These are phyloP conservation scores for Cymbopogon flexuosus DNA, from an alignment of 202 grass and related monocot genomes.

Conservation along the genomic window DNA sequence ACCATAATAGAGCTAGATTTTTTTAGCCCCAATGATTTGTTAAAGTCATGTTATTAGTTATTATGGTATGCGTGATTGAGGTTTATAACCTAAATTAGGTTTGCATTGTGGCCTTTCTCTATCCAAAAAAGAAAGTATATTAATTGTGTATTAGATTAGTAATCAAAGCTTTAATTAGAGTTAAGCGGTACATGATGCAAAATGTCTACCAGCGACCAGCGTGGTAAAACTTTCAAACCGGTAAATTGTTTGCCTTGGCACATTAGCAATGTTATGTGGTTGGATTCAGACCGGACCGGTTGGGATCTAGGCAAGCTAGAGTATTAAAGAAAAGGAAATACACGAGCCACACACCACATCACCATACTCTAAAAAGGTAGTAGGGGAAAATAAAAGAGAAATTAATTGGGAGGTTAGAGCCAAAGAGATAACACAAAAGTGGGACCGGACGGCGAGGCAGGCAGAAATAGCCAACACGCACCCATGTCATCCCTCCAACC, in stretches of 20 bases:
- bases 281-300: background rate
- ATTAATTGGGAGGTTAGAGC: slow-evolving; percentile 16
- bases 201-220: background rate
- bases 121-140: background rate
- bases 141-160: background rate
- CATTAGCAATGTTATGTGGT: background rate
- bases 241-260: background rate
- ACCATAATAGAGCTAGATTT: too few species aligned
- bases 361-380: background rate
- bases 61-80: too few species aligned
- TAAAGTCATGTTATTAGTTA: too few species aligned
- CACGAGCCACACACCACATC: background rate
- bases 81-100: too few species aligned
- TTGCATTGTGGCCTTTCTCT: too few species aligned
- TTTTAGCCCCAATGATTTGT: too few species aligned
- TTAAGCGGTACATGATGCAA: background rate
- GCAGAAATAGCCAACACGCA: slow-evolving; percentile 14
- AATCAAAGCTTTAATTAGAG: background rate
- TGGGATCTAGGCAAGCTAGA: background rate
- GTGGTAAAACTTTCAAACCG: background rate
- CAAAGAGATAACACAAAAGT: background rate
- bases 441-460: background rate
- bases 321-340: background rate
- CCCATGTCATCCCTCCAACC: slow-evolving; percentile 24
- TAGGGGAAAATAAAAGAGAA: background rate